A percentile compares a stretch with the other conserved stretches of the same genome.
Evolutionary conservation across 345 rosid species (phyloP).

Genomic region (Corymbia maculata): DNA sequence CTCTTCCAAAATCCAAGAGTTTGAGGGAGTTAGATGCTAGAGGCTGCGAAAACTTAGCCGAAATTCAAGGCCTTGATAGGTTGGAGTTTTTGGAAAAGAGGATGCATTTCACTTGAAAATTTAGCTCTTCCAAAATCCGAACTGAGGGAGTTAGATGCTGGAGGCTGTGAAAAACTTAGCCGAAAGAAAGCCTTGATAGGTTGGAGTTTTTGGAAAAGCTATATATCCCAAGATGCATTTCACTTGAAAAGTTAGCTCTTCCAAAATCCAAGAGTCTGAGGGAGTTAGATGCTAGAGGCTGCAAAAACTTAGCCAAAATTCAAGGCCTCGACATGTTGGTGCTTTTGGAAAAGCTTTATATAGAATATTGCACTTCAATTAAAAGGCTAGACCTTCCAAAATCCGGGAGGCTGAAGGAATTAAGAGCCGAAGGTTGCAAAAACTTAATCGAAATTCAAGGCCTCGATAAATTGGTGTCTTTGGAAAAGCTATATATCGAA

Average conservation of each 20-base stretch:
- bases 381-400: neutral
- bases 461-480: accelerated
- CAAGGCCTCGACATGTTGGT: neutral
- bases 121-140: neutral
- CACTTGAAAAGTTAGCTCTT: neutral
- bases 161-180: neutral
- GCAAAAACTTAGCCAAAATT: neutral
- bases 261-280: accelerated
- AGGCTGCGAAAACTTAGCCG: neutral
- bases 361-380: neutral
- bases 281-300: neutral
- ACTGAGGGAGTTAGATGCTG: accelerated
- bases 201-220: neutral
- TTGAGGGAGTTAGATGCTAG: neutral
- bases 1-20: accelerated
- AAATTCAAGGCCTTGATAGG: neutral
- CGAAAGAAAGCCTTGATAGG: neutral
- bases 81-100: neutral
- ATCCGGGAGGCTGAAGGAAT: neutral
- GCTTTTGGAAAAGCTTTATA: accelerated
- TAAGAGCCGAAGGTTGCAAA: accelerated
- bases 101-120: neutral
- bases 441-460: neutral
- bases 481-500: accelerated
- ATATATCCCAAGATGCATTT: neutral